phyloP scores from a whole-genome alignment of 345 rosid genomes.

The Eucalyptus victrix region DNA sequence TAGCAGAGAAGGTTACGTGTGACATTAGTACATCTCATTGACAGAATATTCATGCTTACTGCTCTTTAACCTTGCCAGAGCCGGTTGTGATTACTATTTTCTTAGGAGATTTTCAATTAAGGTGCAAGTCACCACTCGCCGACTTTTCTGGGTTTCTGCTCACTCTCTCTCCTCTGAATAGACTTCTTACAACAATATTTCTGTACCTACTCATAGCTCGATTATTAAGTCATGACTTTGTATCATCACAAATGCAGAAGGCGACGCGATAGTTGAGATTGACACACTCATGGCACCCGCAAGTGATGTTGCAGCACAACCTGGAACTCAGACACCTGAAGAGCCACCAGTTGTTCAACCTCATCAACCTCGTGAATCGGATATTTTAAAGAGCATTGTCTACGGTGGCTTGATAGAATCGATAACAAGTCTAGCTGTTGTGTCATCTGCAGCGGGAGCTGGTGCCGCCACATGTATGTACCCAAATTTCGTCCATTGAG shows the following conservation, averaged over 20 bases:
- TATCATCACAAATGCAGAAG: neutral
- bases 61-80: neutral
- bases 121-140: neutral
- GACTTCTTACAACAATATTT: neutral
- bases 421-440: slow-evolving; percentile 66
- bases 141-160: neutral
- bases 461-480: slow-evolving; percentile 70
- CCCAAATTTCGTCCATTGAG: neutral
- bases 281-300: no score
- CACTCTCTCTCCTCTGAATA: neutral
- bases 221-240: neutral
- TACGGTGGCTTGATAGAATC: slow-evolving; percentile 83
- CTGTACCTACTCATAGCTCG: neutral
- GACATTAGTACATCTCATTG: neutral
- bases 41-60: neutral
- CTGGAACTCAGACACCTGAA: neutral
- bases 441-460: slow-evolving; percentile 83
- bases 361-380: slow-evolving; percentile 20
- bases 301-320: no score
- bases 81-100: neutral
- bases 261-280: no score
- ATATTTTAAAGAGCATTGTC: slow-evolving; percentile 69
- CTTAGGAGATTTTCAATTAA: neutral
- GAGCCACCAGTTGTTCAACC: neutral
- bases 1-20: neutral